Evolutionary conservation across 2,329 filamentous ascomycete species (phyloP), one percentile per base, ranked within the genome.

Genomic region (Venturia effusa): DNA sequence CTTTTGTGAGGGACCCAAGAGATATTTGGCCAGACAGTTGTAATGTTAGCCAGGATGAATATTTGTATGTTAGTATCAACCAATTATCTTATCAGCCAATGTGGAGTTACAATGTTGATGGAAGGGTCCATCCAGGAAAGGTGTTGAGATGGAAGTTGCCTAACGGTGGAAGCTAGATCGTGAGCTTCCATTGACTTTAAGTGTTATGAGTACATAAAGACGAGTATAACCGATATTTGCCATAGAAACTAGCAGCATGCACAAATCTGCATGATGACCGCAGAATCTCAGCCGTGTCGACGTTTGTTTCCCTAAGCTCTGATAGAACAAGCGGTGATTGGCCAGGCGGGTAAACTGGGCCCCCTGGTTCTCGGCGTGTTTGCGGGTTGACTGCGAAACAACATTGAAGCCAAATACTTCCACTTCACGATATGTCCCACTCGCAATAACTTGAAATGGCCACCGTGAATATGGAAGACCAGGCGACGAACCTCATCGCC

Each of bases 11-110:
- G 24, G 79, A 80, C 66, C 74, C 77, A 48, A 69, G 76, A 43
- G 75, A 81, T 48, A 80, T 78, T 30, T 83, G 80, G 80, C 74
- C 78, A 0, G 80, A 83, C 70, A 81, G 80, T 0, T 37, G 27
- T 55, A 22, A 24, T 32, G 34, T 57, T 10, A 75, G 71, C 1
- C 72, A 71, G 3, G 78, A 82, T 67, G 79, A 80, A 0, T 80
- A 81, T 67, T 67, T 82, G 1, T 83, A 83, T 68, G 83, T 82
- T 66, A 83, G 79, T 0, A 76, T 77, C 43, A 83, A 83, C 64
- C 80, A 83, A 71, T 71, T 82, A 22, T 72, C 70, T 3, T 74
- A 76, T 39, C 69, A 70, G 3, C 66, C 71, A 34, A 67, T 67
- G 1, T 74, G 74, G 62, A 76, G 75, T 48, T 75, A 76, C 0